Conservation (phyloP, 805 yeast genomes). For the Ogataea glucozyma region DNA sequence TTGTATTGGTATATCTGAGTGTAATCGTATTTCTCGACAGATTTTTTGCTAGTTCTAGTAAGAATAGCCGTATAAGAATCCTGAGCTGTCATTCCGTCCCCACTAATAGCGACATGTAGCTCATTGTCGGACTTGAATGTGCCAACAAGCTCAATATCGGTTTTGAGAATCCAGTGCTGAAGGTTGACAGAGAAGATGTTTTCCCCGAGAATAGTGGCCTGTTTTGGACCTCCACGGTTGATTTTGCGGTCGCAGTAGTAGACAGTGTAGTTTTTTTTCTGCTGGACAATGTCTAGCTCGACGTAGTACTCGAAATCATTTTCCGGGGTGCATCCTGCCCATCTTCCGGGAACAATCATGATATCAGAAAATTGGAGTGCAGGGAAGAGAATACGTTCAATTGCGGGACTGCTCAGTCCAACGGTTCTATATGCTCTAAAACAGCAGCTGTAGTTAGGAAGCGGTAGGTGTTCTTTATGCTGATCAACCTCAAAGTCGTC, state of each 20-base stretch:
- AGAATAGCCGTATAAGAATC: neutral
- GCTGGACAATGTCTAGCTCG: neutral
- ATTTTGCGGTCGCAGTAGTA: slow-evolving; percentile 1
- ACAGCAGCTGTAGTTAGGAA: no score
- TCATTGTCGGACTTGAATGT: neutral
- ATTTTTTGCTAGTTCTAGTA: neutral
- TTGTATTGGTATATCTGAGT: no score
- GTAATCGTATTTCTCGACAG: neutral
- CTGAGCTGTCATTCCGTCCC: slow-evolving; percentile 6
- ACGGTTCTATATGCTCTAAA: no score
- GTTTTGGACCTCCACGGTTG: neutral
- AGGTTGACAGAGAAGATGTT: neutral
- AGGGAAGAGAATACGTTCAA: neutral
- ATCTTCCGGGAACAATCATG: neutral
- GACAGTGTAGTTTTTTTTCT: neutral
- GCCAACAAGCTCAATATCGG: neutral
- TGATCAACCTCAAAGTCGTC: no score
- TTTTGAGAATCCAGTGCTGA: slow-evolving; percentile 2
- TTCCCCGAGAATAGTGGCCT: neutral
- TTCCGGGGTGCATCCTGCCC: neutral
- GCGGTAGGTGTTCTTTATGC: no score
- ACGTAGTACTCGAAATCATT: slow-evolving; percentile 1
- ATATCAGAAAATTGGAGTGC: neutral
- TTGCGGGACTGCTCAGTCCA: no score
- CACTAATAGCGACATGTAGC: neutral